Conservation (phyloP, 805 yeast genomes). For the Saccharomyces jurei region DNA sequence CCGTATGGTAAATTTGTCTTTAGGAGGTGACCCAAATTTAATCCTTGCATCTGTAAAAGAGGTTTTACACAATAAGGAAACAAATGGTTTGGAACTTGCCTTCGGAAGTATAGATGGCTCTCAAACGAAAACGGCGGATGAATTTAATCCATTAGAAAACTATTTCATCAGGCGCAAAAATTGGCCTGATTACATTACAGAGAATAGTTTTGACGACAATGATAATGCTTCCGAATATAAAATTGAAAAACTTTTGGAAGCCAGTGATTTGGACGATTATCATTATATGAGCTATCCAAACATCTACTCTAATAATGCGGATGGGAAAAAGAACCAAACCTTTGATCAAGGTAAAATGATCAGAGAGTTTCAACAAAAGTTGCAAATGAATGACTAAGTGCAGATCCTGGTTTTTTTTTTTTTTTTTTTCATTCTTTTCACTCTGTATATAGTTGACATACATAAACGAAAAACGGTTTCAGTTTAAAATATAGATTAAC, state of each 20-base stretch:
- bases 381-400: neutral
- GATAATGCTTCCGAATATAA: neutral
- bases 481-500: neutral
- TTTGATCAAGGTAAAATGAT: neutral
- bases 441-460: neutral
- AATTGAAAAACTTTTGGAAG: constrained; percentile 15
- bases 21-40: constrained; percentile 44
- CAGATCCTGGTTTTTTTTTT: neutral
- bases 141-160: constrained; percentile 9
- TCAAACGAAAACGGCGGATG: constrained; percentile 1
- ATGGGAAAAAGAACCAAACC: neutral
- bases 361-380: neutral
- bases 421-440: neutral
- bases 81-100: neutral
- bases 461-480: neutral
- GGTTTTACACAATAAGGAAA: neutral
- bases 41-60: constrained; percentile 24
- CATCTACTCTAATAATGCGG: neutral
- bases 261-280: constrained; percentile 18
- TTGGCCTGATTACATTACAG: constrained; percentile 20
- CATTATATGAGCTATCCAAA: neutral
- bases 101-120: constrained; percentile 3
- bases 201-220: constrained; percentile 10
- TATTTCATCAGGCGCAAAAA: constrained; percentile 27
- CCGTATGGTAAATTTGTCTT: constrained; percentile 56